Evolutionary conservation across 108 stramenopile genomes (phyloP).

Genomic region (Craspedostauros australis): DNA sequence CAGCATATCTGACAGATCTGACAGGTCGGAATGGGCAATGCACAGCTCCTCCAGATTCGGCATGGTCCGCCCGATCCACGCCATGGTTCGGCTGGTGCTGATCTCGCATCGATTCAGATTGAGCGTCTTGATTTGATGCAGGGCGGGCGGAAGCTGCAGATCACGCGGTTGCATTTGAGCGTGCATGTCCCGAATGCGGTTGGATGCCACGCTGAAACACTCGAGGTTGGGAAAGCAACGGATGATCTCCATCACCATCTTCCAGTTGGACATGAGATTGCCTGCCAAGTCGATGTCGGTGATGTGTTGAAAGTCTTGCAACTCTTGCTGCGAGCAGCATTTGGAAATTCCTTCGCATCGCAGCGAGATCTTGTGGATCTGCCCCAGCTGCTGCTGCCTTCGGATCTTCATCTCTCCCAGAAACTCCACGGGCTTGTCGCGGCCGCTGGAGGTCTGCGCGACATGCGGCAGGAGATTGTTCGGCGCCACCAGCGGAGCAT

Average conservation of each 20-base stretch:
- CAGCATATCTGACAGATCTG: conserved; percentile 55
- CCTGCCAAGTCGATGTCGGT: conserved; percentile 76
- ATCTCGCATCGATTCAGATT: conserved; percentile 65
- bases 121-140: conserved; percentile 29
- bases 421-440: conserved; percentile 81
- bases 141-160: conserved; percentile 1
- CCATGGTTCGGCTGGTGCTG: conserved; percentile 41
- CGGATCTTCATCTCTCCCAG: conserved; percentile 75
- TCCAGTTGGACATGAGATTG: conserved; percentile 68
- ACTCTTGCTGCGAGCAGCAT: conserved; percentile 22
- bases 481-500: conserved; percentile 73
- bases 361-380: conserved; percentile 62
- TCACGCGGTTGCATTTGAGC: background rate
- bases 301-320: conserved; percentile 38
- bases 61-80: conserved; percentile 40
- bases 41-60: conserved; percentile 76
- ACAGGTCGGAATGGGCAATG: conserved; percentile 54
- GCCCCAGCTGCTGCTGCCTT: conserved; percentile 62
- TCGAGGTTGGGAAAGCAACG: conserved; percentile 55
- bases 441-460: conserved; percentile 62
- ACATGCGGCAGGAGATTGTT: conserved; percentile 75
- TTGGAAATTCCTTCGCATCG: conserved; percentile 65
- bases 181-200: conserved; percentile 51
- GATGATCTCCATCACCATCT: conserved; percentile 38
- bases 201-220: conserved; percentile 60